Evolutionary conservation across 2,329 filamentous ascomycete species (phyloP).

Genomic region (Clathrospora elynae): DNA sequence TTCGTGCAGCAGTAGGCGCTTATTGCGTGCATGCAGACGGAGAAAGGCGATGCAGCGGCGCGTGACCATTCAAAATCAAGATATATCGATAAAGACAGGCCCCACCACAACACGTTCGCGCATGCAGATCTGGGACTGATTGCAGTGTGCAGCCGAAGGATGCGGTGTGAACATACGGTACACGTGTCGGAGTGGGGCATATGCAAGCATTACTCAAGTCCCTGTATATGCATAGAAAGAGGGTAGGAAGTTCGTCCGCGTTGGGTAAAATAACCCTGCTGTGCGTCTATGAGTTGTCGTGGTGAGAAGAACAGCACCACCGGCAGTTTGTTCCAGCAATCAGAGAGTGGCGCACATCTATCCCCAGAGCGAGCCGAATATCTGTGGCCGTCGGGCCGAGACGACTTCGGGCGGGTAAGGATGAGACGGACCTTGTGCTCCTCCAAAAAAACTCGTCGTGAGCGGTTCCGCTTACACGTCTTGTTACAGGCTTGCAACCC

Average conservation of each 20-base stretch:
- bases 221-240: not conserved
- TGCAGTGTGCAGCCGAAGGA: slow-evolving; percentile 10
- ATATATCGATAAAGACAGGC: not conserved
- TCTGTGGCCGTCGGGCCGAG: no score
- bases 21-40: slow-evolving; percentile 24
- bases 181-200: slow-evolving; percentile 33
- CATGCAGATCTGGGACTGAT: slow-evolving; percentile 9
- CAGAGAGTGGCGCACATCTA: not conserved
- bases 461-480: no score
- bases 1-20: no score
- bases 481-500: no score
- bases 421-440: no score
- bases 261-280: not conserved
- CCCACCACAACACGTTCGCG: not conserved
- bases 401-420: not conserved
- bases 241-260: slow-evolving; percentile 1
- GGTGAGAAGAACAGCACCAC: not conserved
- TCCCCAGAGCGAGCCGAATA: not conserved
- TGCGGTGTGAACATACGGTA: slow-evolving; percentile 35
- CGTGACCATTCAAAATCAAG: no score
- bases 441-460: no score
- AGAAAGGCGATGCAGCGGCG: slow-evolving; percentile 25
- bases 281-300: slow-evolving; percentile 8
- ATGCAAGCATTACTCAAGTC: not conserved
- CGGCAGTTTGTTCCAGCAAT: not conserved